These are phyloP conservation scores for Rhynchosporium secalis DNA, from an alignment of 2,329 filamentous ascomycete species.

Conservation along the genomic window DNA sequence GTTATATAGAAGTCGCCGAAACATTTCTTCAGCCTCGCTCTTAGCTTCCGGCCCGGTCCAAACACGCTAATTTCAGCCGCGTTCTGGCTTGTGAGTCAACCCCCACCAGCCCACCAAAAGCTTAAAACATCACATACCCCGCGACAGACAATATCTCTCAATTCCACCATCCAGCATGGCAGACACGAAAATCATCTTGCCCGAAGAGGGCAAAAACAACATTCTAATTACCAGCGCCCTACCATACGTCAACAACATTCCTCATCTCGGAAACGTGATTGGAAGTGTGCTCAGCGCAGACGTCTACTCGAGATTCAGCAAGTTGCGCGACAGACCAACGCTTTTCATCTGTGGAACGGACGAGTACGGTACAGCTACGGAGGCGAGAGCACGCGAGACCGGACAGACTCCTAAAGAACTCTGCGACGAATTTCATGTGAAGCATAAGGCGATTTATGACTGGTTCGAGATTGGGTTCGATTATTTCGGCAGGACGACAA, in stretches of 20 bases:
- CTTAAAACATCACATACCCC: slow-evolving; percentile 13
- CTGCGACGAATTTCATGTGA: slow-evolving; percentile 88
- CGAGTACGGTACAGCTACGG: slow-evolving; percentile 94
- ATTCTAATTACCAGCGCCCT: slow-evolving; percentile 89
- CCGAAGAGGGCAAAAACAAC: slow-evolving; percentile 75
- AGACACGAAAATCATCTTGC: slow-evolving; percentile 51
- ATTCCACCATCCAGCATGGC: slow-evolving; percentile 31
- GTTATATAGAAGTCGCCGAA: too few species aligned
- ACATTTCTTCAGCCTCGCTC: slow-evolving; percentile 1
- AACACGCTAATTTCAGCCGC: slow-evolving; percentile 15
- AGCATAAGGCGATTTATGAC: slow-evolving; percentile 88
- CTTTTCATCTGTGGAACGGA: slow-evolving; percentile 87
- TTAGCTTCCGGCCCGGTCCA: background rate
- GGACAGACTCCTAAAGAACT: slow-evolving; percentile 78
- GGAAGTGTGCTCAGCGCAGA: slow-evolving; percentile 87
- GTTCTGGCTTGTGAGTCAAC: slow-evolving; percentile 23
- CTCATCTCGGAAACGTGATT: slow-evolving; percentile 86
- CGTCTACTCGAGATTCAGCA: slow-evolving; percentile 80
- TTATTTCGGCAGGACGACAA: slow-evolving; percentile 91
- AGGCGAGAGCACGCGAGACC: slow-evolving; percentile 92
- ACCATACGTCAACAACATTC: slow-evolving; percentile 78
- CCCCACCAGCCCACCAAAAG: slow-evolving; percentile 12
- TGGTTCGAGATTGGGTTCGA: slow-evolving; percentile 97
- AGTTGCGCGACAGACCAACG: slow-evolving; percentile 75
- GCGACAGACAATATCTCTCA: slow-evolving; percentile 16